These are phyloP conservation scores for Globisporangium okanoganense DNA, from an alignment of 352 stramenopile species.

Conservation along the genomic window DNA sequence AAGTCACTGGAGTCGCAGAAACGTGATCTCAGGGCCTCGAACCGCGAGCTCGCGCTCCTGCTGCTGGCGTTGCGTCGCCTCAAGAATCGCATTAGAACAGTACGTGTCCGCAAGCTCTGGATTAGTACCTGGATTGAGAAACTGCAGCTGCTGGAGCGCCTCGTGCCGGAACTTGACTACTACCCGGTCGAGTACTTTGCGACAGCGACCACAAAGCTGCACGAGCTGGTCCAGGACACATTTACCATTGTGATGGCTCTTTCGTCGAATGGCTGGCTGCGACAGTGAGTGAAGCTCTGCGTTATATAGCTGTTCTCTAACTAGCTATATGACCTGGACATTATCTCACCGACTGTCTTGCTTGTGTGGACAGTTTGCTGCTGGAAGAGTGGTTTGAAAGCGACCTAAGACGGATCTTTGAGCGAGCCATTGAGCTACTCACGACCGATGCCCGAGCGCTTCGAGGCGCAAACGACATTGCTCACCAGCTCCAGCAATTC, in stretches of 20 bases:
- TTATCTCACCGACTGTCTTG: background rate
- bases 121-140: constrained; percentile 18
- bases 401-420: constrained; percentile 15
- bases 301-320: background rate
- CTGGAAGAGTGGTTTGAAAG: constrained; percentile 21
- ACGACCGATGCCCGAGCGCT: constrained; percentile 15
- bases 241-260: constrained; percentile 3
- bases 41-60: constrained; percentile 49
- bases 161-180: constrained; percentile 48
- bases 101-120: constrained; percentile 20
- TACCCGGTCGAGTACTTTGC: constrained; percentile 25
- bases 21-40: constrained; percentile 24
- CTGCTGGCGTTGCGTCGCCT: constrained; percentile 34
- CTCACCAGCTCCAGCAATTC: constrained; percentile 8
- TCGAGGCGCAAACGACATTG: constrained; percentile 17
- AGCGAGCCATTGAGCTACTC: constrained; percentile 14
- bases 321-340: background rate
- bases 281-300: constrained; percentile 9
- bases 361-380: constrained; percentile 16
- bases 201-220: constrained; percentile 17
- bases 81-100: constrained; percentile 5
- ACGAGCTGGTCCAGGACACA: constrained; percentile 3
- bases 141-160: constrained; percentile 26
- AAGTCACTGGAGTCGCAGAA: constrained; percentile 25
- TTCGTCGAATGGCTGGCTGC: constrained; percentile 10